These are phyloP conservation scores for Sclerotiophoma versabilis DNA, from an alignment of 2,329 filamentous ascomycete genomes.

Conservation along the genomic window DNA sequence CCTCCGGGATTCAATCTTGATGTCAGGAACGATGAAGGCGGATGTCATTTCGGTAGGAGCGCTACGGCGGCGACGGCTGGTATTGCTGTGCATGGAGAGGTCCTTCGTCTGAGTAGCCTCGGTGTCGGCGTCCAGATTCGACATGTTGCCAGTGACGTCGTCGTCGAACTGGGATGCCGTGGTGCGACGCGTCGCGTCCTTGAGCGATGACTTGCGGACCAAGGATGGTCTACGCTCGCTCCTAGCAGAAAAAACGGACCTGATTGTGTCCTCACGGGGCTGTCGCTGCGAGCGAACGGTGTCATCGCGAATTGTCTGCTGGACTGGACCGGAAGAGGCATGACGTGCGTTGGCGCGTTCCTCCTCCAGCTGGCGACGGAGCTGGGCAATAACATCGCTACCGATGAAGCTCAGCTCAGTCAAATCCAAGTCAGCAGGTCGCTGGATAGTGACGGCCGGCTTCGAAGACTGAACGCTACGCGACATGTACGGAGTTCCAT, in stretches of 20 bases:
- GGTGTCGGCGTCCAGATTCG: conserved; percentile 33
- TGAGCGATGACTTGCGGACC: conserved; percentile 64
- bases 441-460: conserved; percentile 32
- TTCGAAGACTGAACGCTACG: conserved; percentile 30
- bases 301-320: conserved; percentile 48
- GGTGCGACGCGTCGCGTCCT: conserved; percentile 54
- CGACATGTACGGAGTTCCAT: conserved; percentile 36
- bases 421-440: conserved; percentile 46
- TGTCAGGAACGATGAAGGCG: conserved; percentile 69
- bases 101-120: conserved; percentile 44
- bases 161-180: conserved; percentile 41
- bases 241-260: conserved; percentile 48
- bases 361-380: conserved; percentile 64
- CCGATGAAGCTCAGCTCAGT: conserved; percentile 65
- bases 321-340: conserved; percentile 25
- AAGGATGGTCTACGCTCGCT: conserved; percentile 49
- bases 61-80: conserved; percentile 58
- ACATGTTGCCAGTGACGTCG: conserved; percentile 45
- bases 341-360: conserved; percentile 56
- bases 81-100: conserved; percentile 57
- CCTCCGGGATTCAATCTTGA: conserved; percentile 57
- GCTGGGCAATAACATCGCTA: conserved; percentile 59
- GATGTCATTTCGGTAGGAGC: conserved; percentile 65
- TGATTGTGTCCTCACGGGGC: conserved; percentile 50
- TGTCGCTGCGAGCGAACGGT: conserved; percentile 49